Conservation (phyloP, 176 grass and related monocot species). For the Phoenix dactylifera region DNA sequence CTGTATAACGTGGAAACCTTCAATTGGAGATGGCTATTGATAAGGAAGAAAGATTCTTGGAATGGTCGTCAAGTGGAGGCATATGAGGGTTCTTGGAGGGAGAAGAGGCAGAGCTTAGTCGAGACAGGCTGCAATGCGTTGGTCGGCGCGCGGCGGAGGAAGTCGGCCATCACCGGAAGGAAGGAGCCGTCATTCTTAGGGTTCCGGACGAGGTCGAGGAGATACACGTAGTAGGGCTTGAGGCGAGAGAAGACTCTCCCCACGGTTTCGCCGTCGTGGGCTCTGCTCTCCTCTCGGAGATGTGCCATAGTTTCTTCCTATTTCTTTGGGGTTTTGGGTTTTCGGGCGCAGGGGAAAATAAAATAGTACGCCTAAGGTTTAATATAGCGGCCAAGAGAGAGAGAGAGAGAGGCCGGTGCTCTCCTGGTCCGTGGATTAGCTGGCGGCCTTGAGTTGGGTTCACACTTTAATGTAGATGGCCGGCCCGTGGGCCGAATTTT, state of each 20-base stretch:
- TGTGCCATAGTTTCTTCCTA: neutral
- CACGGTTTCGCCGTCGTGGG: constrained; percentile 45
- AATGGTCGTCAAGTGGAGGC: neutral
- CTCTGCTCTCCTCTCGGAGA: constrained; percentile 20
- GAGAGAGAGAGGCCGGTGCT: too few relatives aligned
- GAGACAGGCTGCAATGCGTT: constrained; percentile 52
- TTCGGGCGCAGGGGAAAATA: too few relatives aligned
- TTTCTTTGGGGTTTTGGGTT: too few relatives aligned
- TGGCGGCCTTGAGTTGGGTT: too few relatives aligned
- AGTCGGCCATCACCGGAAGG: constrained; percentile 47
- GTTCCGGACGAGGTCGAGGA: constrained; percentile 74
- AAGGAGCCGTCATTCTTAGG: constrained; percentile 38
- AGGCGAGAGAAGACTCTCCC: constrained; percentile 49
- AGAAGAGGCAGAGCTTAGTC: constrained; percentile 31
- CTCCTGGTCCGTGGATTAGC: too few relatives aligned
- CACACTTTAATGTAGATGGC: too few relatives aligned
- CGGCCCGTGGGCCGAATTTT: too few relatives aligned
- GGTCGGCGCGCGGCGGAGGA: constrained; percentile 45
- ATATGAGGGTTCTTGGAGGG: neutral
- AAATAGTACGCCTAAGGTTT: too few relatives aligned
- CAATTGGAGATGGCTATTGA: too few relatives aligned
- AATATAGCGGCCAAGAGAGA: too few relatives aligned
- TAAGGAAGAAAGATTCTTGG: too few relatives aligned
- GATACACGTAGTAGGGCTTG: constrained; percentile 62
- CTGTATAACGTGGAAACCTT: too few relatives aligned